Percentiles rank a stretch among this genome's conserved stretches.
These are phyloP conservation scores for Boletus pseudopeckii DNA, from an alignment of 768 basidiomycete genomes.

Conservation along the genomic window DNA sequence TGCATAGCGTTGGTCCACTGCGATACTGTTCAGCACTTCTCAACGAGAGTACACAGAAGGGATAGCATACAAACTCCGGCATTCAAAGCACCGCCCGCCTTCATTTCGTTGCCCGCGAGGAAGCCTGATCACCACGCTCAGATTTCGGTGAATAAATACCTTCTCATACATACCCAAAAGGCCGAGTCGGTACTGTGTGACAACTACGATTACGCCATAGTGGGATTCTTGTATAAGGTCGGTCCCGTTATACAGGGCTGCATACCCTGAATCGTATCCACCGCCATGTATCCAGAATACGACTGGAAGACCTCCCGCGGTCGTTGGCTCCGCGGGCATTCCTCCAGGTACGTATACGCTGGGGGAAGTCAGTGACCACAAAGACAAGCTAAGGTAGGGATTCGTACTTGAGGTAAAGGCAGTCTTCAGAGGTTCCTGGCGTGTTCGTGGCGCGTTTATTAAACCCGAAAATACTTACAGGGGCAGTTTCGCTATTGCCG, in stretches of 20 bases:
- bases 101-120: neutral
- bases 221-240: slow-evolving; percentile 19
- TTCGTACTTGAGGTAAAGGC: slow-evolving; percentile 31
- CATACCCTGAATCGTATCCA: slow-evolving; percentile 21
- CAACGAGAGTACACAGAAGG: neutral
- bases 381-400: neutral
- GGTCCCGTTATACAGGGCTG: slow-evolving; percentile 1
- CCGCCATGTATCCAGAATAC: neutral
- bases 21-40: neutral
- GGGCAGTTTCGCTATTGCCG: slow-evolving; percentile 11
- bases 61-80: neutral
- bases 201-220: slow-evolving; percentile 21
- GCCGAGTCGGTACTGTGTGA: neutral
- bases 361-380: neutral
- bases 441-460: neutral
- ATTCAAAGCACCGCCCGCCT: neutral
- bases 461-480: slow-evolving; percentile 1
- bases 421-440: slow-evolving; percentile 24
- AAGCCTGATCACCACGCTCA: neutral
- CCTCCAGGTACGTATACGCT: neutral
- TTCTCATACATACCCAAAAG: neutral
- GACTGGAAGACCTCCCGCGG: slow-evolving; percentile 10
- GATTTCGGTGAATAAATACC: neutral
- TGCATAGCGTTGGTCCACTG: neutral
- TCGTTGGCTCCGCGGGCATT: slow-evolving; percentile 13